Percentiles rank a stretch among this genome's conserved stretches.
Evolutionary conservation across 768 basidiomycete species (phyloP).

Genomic region (Pisolithus orientalis): DNA sequence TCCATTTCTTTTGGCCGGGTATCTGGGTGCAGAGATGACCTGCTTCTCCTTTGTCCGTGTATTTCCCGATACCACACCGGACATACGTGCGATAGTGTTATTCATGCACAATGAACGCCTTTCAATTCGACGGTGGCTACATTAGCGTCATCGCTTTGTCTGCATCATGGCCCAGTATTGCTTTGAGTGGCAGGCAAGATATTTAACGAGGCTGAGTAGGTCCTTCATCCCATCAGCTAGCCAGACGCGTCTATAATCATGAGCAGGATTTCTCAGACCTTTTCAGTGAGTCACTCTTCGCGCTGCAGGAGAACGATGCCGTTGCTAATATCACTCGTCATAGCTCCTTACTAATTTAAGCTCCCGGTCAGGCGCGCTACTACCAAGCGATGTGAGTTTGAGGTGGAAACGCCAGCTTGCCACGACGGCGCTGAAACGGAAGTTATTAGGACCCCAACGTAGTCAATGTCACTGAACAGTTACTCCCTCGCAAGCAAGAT

Average conservation of each 20-base stretch:
- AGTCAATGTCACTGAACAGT: constrained; percentile 19
- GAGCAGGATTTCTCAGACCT: constrained; percentile 27
- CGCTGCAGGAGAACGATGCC: neutral
- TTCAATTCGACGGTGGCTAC: constrained; percentile 6
- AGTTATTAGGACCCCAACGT: constrained; percentile 14
- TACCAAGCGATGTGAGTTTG: constrained; percentile 13
- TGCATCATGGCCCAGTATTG: constrained; percentile 5
- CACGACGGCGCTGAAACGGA: constrained; percentile 1
- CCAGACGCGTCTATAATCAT: constrained; percentile 6
- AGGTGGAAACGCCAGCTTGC: neutral
- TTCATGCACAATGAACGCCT: constrained; percentile 4
- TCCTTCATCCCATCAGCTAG: neutral
- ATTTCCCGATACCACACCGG: neutral
- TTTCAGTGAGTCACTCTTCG: constrained; percentile 18
- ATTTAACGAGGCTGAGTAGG: constrained; percentile 14
- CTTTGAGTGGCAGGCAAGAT: constrained; percentile 22
- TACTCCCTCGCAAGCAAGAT: constrained; percentile 23
- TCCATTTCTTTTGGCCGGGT: neutral
- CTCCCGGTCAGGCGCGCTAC: constrained; percentile 6
- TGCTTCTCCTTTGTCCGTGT: constrained; percentile 4
- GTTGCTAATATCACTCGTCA: neutral
- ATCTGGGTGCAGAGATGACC: neutral
- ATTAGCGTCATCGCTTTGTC: constrained; percentile 18
- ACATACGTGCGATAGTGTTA: neutral
- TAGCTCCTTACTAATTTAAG: constrained; percentile 25